Conservation (phyloP, 2,329 filamentous ascomycete genomes). For the Talaromyces sp. region DNA sequence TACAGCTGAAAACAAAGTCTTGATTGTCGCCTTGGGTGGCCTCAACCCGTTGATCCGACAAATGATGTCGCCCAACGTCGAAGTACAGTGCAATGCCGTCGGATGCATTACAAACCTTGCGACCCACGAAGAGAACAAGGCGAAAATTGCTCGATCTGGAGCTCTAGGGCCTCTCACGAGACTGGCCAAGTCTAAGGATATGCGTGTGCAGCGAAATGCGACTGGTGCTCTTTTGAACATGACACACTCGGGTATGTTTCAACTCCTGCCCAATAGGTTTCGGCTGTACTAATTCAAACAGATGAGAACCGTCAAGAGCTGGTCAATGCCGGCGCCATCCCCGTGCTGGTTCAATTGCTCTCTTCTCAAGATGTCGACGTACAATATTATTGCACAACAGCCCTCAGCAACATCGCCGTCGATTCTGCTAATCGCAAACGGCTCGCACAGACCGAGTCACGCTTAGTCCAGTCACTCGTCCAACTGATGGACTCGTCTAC, state of each 20-base stretch:
- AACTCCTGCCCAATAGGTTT: not conserved
- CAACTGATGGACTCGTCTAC: slow-evolving; percentile 96
- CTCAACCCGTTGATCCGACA: slow-evolving; percentile 89
- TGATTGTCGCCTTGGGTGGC: slow-evolving; percentile 88
- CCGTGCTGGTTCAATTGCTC: slow-evolving; percentile 89
- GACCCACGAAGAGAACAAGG: slow-evolving; percentile 98
- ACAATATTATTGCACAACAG: slow-evolving; percentile 98
- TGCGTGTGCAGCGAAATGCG: slow-evolving; percentile 96
- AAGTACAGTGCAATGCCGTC: slow-evolving; percentile 98
- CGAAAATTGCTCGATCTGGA: slow-evolving; percentile 93
- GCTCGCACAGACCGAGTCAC: slow-evolving; percentile 82
- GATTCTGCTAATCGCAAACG: slow-evolving; percentile 87
- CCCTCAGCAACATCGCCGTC: slow-evolving; percentile 96
- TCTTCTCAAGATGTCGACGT: slow-evolving; percentile 93
- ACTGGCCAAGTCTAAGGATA: slow-evolving; percentile 93
- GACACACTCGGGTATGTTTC: slow-evolving; percentile 83
- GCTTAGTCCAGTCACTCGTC: slow-evolving; percentile 87
- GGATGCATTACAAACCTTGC: slow-evolving; percentile 98
- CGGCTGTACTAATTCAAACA: slow-evolving; percentile 34
- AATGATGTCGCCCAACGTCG: slow-evolving; percentile 97
- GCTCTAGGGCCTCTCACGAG: slow-evolving; percentile 85
- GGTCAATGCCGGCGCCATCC: slow-evolving; percentile 95
- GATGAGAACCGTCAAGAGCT: slow-evolving; percentile 98
- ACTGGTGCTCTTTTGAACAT: slow-evolving; percentile 96
- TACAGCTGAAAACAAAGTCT: slow-evolving; percentile 94